These are phyloP conservation scores for Dovyalis caffra DNA, from an alignment of 345 rosid species.

Conservation along the genomic window DNA sequence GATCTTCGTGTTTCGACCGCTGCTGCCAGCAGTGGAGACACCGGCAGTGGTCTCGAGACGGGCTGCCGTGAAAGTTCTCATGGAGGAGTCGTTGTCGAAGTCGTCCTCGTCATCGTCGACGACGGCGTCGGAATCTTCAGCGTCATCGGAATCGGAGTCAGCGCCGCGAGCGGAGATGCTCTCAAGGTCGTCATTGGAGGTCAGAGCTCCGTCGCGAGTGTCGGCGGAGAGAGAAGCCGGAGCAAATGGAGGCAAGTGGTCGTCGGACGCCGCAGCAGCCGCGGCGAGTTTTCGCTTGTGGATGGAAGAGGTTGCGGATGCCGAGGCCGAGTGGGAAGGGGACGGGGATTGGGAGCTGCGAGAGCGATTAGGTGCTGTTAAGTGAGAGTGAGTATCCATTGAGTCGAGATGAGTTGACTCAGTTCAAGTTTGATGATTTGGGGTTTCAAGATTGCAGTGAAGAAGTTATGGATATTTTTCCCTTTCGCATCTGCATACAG, in stretches of 20 bases:
- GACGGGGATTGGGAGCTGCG: conserved; percentile 90
- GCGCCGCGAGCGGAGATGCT: conserved; percentile 94
- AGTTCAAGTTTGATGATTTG: neutral
- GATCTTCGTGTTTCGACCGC: conserved; percentile 55
- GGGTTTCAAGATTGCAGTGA: conserved; percentile 8
- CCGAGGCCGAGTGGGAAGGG: conserved; percentile 97
- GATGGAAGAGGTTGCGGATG: conserved; percentile 87
- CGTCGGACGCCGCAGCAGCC: conserved; percentile 61
- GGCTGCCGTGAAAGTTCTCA: conserved; percentile 82
- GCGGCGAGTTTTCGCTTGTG: conserved; percentile 90
- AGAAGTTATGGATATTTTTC: neutral
- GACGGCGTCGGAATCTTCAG: conserved; percentile 88
- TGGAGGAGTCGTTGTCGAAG: conserved; percentile 76
- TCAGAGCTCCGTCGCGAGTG: conserved; percentile 89
- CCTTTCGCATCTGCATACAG: neutral
- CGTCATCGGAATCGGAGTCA: conserved; percentile 73
- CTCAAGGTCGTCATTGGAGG: conserved; percentile 96
- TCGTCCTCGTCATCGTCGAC: conserved; percentile 93
- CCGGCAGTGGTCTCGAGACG: conserved; percentile 60
- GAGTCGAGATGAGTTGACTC: neutral
- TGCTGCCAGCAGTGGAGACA: conserved; percentile 29
- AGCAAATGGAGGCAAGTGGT: conserved; percentile 77
- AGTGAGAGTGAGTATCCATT: conserved; percentile 60
- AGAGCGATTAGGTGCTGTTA: conserved; percentile 76
- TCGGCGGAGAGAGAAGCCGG: conserved; percentile 92